Conservation (phyloP, 2,329 filamentous ascomycete genomes). For the Dactylella cylindrospora region DNA sequence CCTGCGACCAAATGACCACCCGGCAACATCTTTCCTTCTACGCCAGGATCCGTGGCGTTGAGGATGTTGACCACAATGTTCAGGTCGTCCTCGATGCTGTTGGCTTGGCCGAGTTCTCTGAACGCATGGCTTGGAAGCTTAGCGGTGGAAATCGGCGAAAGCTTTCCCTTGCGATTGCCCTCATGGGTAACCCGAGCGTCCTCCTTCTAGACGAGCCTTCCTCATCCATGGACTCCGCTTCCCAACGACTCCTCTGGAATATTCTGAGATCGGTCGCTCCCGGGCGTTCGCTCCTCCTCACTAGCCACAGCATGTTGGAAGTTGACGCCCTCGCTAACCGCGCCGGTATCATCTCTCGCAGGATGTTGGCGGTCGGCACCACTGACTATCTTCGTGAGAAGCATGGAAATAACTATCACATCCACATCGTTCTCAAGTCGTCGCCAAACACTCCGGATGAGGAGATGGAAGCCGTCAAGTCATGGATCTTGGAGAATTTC, state of each 20-base stretch:
- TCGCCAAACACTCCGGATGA: conserved; percentile 71
- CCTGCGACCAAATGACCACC: conserved; percentile 88
- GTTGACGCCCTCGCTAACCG: conserved; percentile 82
- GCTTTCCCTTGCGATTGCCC: conserved; percentile 79
- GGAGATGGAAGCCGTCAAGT: conserved; percentile 67
- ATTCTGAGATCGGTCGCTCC: conserved; percentile 72
- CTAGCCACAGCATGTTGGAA: conserved; percentile 94
- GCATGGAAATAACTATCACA: conserved; percentile 76
- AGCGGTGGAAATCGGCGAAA: conserved; percentile 95
- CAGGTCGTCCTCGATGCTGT: conserved; percentile 76
- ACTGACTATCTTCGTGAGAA: conserved; percentile 70
- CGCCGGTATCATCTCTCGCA: conserved; percentile 79
- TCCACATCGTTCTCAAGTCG: conserved; percentile 74
- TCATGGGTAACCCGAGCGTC: conserved; percentile 89
- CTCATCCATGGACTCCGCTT: conserved; percentile 84
- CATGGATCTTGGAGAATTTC: conserved; percentile 66
- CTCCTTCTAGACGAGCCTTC: conserved; percentile 86
- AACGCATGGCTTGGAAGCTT: conserved; percentile 74
- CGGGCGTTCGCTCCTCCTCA: conserved; percentile 80
- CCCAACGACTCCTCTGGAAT: conserved; percentile 91
- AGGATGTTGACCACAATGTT: conserved; percentile 75
- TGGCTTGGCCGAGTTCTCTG: conserved; percentile 69
- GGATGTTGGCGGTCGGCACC: conserved; percentile 82
- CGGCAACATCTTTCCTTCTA: conserved; percentile 85
- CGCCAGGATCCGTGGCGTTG: conserved; percentile 76